Conservation (phyloP, 352 stramenopile species). For the Pythium aristosporum region DNA sequence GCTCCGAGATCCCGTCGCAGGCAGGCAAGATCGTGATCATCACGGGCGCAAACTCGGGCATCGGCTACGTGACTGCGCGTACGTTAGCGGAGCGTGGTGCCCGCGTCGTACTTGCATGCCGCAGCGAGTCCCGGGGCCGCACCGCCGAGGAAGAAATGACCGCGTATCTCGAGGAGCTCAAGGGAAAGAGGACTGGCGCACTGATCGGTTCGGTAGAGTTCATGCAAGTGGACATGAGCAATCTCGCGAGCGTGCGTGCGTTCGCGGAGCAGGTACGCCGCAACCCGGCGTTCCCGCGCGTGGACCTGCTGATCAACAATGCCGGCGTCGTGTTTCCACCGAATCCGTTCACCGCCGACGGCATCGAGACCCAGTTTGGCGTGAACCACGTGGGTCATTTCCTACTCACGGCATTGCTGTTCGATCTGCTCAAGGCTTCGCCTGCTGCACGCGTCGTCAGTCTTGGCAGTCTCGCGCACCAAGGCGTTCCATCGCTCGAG, state of each 20-base stretch:
- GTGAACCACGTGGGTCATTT: slow-evolving; percentile 80
- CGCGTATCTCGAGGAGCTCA: too few relatives aligned
- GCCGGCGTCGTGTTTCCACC: too few relatives aligned
- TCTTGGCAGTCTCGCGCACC: slow-evolving; percentile 37
- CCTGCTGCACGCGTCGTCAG: slow-evolving; percentile 36
- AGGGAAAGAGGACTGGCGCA: background rate
- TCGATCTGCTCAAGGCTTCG: slow-evolving; percentile 35
- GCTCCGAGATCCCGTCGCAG: too few relatives aligned
- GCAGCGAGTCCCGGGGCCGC: too few relatives aligned
- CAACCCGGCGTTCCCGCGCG: slow-evolving; percentile 31
- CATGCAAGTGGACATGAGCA: too few relatives aligned
- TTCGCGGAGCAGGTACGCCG: slow-evolving; percentile 48
- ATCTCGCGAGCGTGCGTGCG: slow-evolving; percentile 36
- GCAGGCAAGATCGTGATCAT: too few relatives aligned
- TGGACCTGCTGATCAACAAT: slow-evolving; percentile 82
- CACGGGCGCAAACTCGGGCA: too few relatives aligned
- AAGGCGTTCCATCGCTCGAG: slow-evolving; percentile 6
- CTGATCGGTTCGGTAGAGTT: slow-evolving; percentile 29
- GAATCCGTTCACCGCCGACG: slow-evolving; percentile 35
- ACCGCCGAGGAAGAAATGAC: too few relatives aligned
- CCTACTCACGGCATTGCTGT: slow-evolving; percentile 53
- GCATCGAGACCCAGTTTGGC: slow-evolving; percentile 65
- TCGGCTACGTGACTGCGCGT: too few relatives aligned
- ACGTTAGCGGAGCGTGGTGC: too few relatives aligned
- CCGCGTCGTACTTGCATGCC: too few relatives aligned